Conservation (phyloP, 805 yeast species). For the Yamadazyma nakazawae region DNA sequence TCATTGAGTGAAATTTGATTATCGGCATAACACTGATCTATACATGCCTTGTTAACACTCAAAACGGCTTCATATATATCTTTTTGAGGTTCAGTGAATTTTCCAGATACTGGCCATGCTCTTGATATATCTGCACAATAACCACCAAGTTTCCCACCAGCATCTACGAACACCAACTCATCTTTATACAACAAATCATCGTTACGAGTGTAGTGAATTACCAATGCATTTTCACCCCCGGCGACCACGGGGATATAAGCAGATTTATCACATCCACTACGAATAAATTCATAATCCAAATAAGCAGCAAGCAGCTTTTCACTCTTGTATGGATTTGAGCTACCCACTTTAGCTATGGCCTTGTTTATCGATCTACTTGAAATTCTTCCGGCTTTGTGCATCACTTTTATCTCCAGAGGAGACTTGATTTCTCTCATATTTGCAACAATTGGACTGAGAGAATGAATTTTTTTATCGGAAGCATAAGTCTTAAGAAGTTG, state of each 20-base stretch:
- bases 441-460: constrained; percentile 43
- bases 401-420: constrained; percentile 66
- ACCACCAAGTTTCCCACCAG: constrained; percentile 91
- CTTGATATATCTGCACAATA: constrained; percentile 95
- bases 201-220: constrained; percentile 91
- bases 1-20: constrained; percentile 60
- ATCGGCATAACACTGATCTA: constrained; percentile 59
- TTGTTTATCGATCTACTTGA: constrained; percentile 81
- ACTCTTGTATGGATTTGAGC: constrained; percentile 46
- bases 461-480: constrained; percentile 34
- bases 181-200: constrained; percentile 75
- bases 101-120: constrained; percentile 88
- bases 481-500: constrained; percentile 9
- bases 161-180: constrained; percentile 89
- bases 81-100: constrained; percentile 71
- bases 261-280: constrained; percentile 84
- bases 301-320: constrained; percentile 80
- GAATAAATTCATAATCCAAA: constrained; percentile 75
- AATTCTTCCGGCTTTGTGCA: constrained; percentile 80
- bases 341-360: constrained; percentile 63
- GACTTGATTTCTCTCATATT: constrained; percentile 69
- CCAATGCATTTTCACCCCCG: constrained; percentile 83
- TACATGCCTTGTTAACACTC: constrained; percentile 75
- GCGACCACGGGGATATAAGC: constrained; percentile 98
- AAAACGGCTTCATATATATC: constrained; percentile 89